Conservation (phyloP, 176 grass and related monocot species). For the Carex parvula region DNA sequence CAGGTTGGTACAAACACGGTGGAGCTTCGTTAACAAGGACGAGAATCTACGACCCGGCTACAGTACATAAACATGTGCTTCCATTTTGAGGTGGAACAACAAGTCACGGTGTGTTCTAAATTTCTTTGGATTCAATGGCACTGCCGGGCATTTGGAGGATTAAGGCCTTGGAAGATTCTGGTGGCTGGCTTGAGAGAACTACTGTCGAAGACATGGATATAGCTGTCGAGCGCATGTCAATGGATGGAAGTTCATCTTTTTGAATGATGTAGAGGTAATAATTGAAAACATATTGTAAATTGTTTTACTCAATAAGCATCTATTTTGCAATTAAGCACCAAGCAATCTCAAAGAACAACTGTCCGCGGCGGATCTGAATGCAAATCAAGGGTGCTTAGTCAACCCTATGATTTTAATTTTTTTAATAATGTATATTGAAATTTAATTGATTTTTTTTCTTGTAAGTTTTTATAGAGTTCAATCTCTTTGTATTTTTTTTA, state of each 20-base stretch:
- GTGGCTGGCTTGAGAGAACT: slow-evolving; percentile 90
- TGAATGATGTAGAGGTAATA: slow-evolving; percentile 83
- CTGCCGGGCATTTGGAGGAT: slow-evolving; percentile 85
- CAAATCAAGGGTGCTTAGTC: too few relatives aligned
- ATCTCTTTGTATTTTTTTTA: too few relatives aligned
- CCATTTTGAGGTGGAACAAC: slow-evolving; percentile 97
- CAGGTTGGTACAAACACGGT: slow-evolving; percentile 88
- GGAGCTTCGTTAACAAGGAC: slow-evolving; percentile 90
- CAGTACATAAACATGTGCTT: slow-evolving; percentile 90
- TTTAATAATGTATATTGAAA: too few relatives aligned
- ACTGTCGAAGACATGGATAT: slow-evolving; percentile 96
- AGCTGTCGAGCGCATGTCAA: slow-evolving; percentile 76
- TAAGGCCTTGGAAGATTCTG: slow-evolving; percentile 79
- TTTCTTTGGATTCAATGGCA: slow-evolving; percentile 96
- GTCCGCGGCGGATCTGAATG: too few relatives aligned
- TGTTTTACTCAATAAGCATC: not conserved
- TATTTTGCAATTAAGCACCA: too few relatives aligned
- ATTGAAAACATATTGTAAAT: not conserved
- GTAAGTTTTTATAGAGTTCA: too few relatives aligned
- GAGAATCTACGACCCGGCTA: slow-evolving; percentile 70
- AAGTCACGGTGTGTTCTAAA: slow-evolving; percentile 75
- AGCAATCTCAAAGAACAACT: too few relatives aligned
- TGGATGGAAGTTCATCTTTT: slow-evolving; percentile 84
- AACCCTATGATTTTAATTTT: too few relatives aligned
- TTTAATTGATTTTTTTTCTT: too few relatives aligned